A percentile compares a stretch with the other conserved stretches of the same genome.
phyloP scores from a whole-genome alignment of 768 basidiomycete species.

The Trametes gibbosa region DNA sequence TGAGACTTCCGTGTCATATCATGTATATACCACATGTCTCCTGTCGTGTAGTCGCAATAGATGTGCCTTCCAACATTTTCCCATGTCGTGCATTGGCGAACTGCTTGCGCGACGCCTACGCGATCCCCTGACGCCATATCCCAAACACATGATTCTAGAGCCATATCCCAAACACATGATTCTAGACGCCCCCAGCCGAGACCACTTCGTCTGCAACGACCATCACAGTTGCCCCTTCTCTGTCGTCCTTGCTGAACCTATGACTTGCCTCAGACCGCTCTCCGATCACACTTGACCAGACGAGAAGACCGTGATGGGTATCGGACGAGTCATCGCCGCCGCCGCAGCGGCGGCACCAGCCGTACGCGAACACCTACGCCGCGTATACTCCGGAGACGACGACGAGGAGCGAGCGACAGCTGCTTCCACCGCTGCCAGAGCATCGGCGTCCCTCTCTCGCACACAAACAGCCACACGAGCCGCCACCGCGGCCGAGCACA shows the following conservation, averaged over 20 bases:
- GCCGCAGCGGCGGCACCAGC: constrained; percentile 12
- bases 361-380: constrained; percentile 1
- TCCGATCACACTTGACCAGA: neutral
- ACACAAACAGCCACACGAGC: neutral
- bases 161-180: constrained; percentile 2
- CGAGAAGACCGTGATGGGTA: constrained; percentile 2
- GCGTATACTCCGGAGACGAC: neutral
- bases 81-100: neutral
- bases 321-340: constrained; percentile 9
- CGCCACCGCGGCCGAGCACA: neutral
- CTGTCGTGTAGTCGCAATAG: neutral
- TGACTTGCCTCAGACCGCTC: neutral
- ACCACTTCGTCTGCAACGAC: neutral
- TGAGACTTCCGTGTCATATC: too few species aligned
- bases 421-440: neutral
- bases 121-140: constrained; percentile 4
- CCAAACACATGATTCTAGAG: neutral
- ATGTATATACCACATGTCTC: neutral
- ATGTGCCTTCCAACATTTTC: neutral
- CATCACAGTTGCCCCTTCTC: neutral
- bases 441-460: neutral
- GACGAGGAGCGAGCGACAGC: neutral
- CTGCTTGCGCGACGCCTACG: neutral
- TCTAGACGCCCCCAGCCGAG: neutral
- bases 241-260: neutral